Evolutionary conservation across 2,329 filamentous ascomycete species (phyloP).

Genomic region (Fusarium subglutinans): DNA sequence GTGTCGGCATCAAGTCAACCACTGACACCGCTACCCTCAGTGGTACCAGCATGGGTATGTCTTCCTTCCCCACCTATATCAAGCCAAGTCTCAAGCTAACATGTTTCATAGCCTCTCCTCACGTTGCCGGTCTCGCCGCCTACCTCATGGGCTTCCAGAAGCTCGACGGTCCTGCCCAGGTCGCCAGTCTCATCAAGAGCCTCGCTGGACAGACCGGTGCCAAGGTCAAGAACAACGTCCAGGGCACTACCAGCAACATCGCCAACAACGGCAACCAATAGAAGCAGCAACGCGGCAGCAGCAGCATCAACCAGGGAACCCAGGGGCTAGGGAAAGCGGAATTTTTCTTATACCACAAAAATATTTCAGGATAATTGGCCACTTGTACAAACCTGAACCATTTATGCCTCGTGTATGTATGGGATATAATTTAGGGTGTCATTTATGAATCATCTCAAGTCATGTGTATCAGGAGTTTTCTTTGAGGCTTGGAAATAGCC

Average conservation of each 20-base stretch:
- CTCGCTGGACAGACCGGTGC: slow-evolving; percentile 61
- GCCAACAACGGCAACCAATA: slow-evolving; percentile 64
- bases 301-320: slow-evolving; percentile 8
- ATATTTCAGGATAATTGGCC: slow-evolving; percentile 38
- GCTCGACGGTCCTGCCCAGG: slow-evolving; percentile 51
- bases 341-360: slow-evolving; percentile 25
- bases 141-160: slow-evolving; percentile 70
- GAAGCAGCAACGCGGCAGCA: slow-evolving; percentile 9
- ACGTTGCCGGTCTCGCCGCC: slow-evolving; percentile 73
- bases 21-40: slow-evolving; percentile 57
- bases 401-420: slow-evolving; percentile 35
- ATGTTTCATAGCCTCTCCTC: slow-evolving; percentile 62
- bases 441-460: slow-evolving; percentile 17
- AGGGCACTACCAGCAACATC: slow-evolving; percentile 61
- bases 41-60: slow-evolving; percentile 66
- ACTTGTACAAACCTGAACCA: slow-evolving; percentile 31
- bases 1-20: slow-evolving; percentile 61
- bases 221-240: slow-evolving; percentile 52
- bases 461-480: slow-evolving; percentile 22
- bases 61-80: not conserved
- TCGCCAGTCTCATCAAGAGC: slow-evolving; percentile 60
- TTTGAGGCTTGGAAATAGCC: slow-evolving; percentile 1
- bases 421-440: slow-evolving; percentile 38
- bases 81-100: slow-evolving; percentile 21
- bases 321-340: slow-evolving; percentile 24